A percentile compares a stretch with the other conserved stretches of the same genome.
Conservation (phyloP, 306 rosid genomes). For the Inga oerstediana region DNA sequence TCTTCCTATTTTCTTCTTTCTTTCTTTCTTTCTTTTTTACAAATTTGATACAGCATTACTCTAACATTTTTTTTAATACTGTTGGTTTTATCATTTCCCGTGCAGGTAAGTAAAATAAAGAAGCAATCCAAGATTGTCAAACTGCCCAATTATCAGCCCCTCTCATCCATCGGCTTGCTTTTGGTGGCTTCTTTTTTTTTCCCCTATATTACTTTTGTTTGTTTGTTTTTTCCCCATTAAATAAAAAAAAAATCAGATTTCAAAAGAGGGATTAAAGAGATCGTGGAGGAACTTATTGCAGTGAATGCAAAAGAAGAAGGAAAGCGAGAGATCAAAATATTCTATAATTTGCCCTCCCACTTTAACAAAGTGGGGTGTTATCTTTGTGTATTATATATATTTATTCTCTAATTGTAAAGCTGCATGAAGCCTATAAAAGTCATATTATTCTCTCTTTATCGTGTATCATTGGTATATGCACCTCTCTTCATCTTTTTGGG, state of each 20-base stretch:
- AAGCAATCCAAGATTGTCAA: conserved; percentile 8
- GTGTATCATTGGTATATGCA: conserved; percentile 34
- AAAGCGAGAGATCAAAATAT: conserved; percentile 38
- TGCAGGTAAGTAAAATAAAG: conserved; percentile 77
- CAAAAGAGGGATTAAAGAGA: conserved; percentile 35
- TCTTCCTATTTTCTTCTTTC: not conserved
- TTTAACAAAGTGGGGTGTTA: conserved; percentile 29
- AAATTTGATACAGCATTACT: not conserved
- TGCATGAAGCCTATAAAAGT: conserved; percentile 21
- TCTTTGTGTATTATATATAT: conserved; percentile 35
- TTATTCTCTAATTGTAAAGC: conserved; percentile 37
- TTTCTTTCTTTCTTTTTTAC: not conserved
- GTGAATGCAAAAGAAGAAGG: conserved; percentile 23
- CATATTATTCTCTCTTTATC: not conserved
- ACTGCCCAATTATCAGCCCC: conserved; percentile 31
- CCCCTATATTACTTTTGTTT: not conserved
- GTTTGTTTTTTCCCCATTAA: conserved; percentile 26
- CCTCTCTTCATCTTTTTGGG: conserved; percentile 24
- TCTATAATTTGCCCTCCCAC: conserved; percentile 42
- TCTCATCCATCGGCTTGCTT: conserved; percentile 41
- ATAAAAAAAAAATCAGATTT: not conserved
- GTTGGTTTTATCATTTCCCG: conserved; percentile 5
- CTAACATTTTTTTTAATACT: not conserved
- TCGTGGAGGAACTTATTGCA: conserved; percentile 40
- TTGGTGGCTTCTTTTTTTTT: conserved; percentile 34